phyloP scores from a whole-genome alignment of 2,329 filamentous ascomycete species.

The Aspergillus sergii region DNA sequence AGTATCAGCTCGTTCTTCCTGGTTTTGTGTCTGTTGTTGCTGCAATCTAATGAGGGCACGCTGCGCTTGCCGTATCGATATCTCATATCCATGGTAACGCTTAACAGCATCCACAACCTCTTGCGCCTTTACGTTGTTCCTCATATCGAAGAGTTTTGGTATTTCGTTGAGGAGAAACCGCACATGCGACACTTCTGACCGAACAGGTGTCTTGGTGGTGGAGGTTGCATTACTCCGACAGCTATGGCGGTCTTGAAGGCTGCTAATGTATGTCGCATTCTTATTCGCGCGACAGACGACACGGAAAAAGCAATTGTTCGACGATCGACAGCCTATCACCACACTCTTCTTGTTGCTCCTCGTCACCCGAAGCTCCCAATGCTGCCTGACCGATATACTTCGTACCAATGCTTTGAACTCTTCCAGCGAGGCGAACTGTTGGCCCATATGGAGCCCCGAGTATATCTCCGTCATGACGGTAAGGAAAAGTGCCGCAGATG shows the following conservation, averaged over 20 bases:
- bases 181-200: slow-evolving; percentile 45
- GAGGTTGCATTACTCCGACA: slow-evolving; percentile 35
- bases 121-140: slow-evolving; percentile 38
- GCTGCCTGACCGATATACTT: slow-evolving; percentile 44
- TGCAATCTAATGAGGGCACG: slow-evolving; percentile 40
- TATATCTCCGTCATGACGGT: slow-evolving; percentile 41
- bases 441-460: slow-evolving; percentile 43
- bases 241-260: slow-evolving; percentile 42
- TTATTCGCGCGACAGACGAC: slow-evolving; percentile 45
- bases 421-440: slow-evolving; percentile 41
- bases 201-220: slow-evolving; percentile 36
- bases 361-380: slow-evolving; percentile 44
- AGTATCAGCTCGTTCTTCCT: slow-evolving; percentile 25
- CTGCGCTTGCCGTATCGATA: slow-evolving; percentile 43
- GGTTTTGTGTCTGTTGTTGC: slow-evolving; percentile 28
- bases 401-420: slow-evolving; percentile 43
- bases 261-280: slow-evolving; percentile 44
- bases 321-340: slow-evolving; percentile 44
- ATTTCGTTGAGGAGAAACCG: slow-evolving; percentile 42
- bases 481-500: slow-evolving; percentile 15
- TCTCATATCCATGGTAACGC: slow-evolving; percentile 45
- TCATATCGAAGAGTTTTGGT: slow-evolving; percentile 44
- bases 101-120: slow-evolving; percentile 45
- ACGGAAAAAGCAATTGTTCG: slow-evolving; percentile 42
- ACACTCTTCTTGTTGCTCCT: slow-evolving; percentile 46